phyloP scores from a whole-genome alignment of 345 rosid species.

The Ricinus communis region DNA sequence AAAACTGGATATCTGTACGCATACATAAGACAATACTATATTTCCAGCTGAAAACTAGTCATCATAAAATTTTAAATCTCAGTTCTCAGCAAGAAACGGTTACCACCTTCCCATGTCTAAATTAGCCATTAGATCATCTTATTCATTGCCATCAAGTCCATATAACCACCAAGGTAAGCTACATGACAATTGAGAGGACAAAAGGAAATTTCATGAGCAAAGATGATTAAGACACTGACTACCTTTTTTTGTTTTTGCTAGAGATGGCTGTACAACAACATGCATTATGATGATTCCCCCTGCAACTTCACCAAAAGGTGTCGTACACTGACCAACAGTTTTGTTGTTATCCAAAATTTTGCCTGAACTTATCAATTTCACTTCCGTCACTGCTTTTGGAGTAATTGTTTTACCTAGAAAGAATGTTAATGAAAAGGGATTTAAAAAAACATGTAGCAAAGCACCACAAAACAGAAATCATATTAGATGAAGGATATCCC shows the following conservation, averaged over 20 bases:
- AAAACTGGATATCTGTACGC: not conserved
- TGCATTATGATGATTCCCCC: slow-evolving; percentile 72
- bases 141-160: not conserved
- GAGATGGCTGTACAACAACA: slow-evolving; percentile 88
- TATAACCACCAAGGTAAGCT: slow-evolving; percentile 2
- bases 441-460: not conserved
- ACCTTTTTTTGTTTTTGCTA: slow-evolving; percentile 71
- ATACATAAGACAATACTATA: not conserved
- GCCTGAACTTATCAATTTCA: slow-evolving; percentile 83
- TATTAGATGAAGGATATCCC: not conserved
- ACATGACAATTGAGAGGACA: not conserved
- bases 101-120: not conserved
- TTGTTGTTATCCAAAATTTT: slow-evolving; percentile 82
- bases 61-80: not conserved
- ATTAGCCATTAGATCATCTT: not conserved
- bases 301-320: slow-evolving; percentile 63
- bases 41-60: not conserved
- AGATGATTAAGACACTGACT: slow-evolving; percentile 8
- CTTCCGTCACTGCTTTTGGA: slow-evolving; percentile 77
- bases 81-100: not conserved
- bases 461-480: not conserved
- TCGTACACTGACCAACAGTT: slow-evolving; percentile 83
- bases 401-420: slow-evolving; percentile 63
- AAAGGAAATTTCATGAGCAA: not conserved
- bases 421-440: not conserved